Evolutionary conservation across 2,329 filamentous ascomycete species (phyloP), one percentile per base, ranked within the genome.

Genomic region (Monosporascus ibericus): DNA sequence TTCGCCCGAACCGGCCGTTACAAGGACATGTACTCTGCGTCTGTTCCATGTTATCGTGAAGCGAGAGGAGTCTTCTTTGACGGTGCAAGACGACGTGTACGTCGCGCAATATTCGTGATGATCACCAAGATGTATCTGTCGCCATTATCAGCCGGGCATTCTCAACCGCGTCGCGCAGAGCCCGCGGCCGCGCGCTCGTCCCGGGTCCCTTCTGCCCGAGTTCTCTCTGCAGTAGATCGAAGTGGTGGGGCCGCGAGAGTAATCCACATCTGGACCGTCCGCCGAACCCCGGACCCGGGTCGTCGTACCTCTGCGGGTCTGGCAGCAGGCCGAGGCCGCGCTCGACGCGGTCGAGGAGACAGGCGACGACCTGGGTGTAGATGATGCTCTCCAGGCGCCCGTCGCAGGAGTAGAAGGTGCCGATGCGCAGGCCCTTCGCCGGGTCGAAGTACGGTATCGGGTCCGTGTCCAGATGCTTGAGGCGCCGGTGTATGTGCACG

Each of bases 261-360:
- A 59, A 18, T 15, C 22, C 42, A 1, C n/a, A 1, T 5, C 27
- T 30, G 9, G 27, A 4, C 27, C 27, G 27, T 11, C 27, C 27
- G 27, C 40, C 20, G 40, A 22, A 3, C 40, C 20, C 22, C 14
- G 17, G 5, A 0, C 55, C 53, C 11, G 27, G 17, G 4, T 6
- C 40, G 5, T 38, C 39, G 17, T 53, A 42, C 14, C 47, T 25
- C 40, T 50, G 27, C 50, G 55, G 57, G 18, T 56, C 57, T 4
- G 57, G 52, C n/a, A 52, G 44, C 15, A 59, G 48, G 17, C 57
- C 51, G 14, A 60, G 48, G 5, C 51, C 57, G 8, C 57, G 52
- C 38, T 60, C 57, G 51, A 59, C 55, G 20, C 56, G 58, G 18
- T 53, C 57, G 2, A 55, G 49, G 48, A 58, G 58, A 17, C 59